A percentile compares a stretch with the other conserved stretches of the same genome.
phyloP scores from a whole-genome alignment of 2,329 filamentous ascomycete species.

The Leptodontidium sp. region DNA sequence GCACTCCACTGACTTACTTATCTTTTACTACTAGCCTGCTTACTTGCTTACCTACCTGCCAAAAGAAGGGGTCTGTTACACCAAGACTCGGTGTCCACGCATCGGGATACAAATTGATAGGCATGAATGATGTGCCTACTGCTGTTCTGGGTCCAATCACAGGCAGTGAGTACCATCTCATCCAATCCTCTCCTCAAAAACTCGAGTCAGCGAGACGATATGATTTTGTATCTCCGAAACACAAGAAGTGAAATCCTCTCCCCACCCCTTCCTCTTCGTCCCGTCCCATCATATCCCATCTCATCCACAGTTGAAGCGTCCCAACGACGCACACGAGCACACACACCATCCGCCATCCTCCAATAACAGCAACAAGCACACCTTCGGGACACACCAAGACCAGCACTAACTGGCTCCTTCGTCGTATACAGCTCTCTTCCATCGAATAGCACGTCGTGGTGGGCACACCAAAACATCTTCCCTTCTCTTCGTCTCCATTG shows the following conservation, averaged over 20 bases:
- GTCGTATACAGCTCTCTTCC: neutral
- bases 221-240: conserved; percentile 7
- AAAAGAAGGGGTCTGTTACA: neutral
- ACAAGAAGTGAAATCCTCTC: neutral
- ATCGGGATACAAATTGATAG: neutral
- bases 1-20: neutral
- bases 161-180: neutral
- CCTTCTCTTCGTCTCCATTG: conserved; percentile 19
- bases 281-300: neutral
- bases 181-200: neutral
- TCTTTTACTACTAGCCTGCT: neutral
- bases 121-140: neutral
- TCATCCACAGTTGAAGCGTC: neutral
- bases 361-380: neutral
- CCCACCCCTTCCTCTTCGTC: neutral
- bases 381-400: neutral
- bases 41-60: neutral
- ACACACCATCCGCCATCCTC: neutral
- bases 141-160: neutral
- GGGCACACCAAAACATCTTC: neutral
- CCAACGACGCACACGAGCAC: neutral
- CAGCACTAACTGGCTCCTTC: neutral
- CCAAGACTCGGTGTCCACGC: neutral
- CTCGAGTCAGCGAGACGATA: neutral
- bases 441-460: neutral